A percentile compares a stretch with the other conserved stretches of the same genome.
These are phyloP conservation scores for Microstegium vimineum DNA, from an alignment of 176 grass and related monocot species.

Conservation along the genomic window DNA sequence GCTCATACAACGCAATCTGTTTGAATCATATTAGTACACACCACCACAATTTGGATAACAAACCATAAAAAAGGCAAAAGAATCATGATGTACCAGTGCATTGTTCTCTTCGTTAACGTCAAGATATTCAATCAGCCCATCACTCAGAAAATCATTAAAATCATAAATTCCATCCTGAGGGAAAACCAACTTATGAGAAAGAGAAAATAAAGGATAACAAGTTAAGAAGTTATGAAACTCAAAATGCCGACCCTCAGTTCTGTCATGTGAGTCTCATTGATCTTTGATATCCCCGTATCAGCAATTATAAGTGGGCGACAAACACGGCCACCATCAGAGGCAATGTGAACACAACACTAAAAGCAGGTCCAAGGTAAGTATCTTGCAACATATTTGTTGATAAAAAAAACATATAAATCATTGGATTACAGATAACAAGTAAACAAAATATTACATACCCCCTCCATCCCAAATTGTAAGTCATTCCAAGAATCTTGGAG, in stretches of 20 bases:
- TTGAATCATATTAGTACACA: neutral
- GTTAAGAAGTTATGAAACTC: conserved; percentile 16
- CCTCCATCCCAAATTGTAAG: too few species aligned
- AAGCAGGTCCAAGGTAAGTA: conserved; percentile 27
- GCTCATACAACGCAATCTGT: conserved; percentile 94
- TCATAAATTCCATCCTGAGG: conserved; percentile 59
- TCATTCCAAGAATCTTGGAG: too few species aligned
- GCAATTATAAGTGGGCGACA: conserved; percentile 97
- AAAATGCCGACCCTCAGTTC: conserved; percentile 61
- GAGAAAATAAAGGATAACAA: conserved; percentile 7
- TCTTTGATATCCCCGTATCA: conserved; percentile 75
- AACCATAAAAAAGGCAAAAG: neutral
- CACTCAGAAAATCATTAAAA: conserved; percentile 87
- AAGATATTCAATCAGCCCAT: conserved; percentile 94
- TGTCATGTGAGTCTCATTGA: conserved; percentile 85
- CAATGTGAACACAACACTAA: conserved; percentile 83
- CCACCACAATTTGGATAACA: neutral
- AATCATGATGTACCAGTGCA: conserved; percentile 59
- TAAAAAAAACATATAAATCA: neutral
- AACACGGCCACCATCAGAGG: conserved; percentile 95
- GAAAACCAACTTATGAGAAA: too few species aligned
- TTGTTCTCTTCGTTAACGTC: conserved; percentile 99
- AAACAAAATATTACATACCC: too few species aligned
- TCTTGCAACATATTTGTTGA: neutral
- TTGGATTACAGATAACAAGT: too few species aligned